phyloP scores from a whole-genome alignment of 2,329 filamentous ascomycete genomes.

The Cryphonectria radicalis region DNA sequence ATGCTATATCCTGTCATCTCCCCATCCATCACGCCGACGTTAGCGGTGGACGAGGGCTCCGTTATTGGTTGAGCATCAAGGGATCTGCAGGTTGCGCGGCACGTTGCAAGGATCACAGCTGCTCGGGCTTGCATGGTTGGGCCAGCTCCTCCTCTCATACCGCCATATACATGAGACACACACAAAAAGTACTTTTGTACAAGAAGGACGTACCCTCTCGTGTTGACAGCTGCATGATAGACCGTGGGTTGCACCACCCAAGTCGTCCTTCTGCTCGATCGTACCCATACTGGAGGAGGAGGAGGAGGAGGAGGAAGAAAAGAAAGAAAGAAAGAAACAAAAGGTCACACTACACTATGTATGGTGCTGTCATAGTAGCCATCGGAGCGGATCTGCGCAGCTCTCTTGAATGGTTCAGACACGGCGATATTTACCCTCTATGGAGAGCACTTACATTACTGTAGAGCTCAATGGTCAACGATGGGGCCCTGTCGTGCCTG shows the following conservation, averaged over 20 bases:
- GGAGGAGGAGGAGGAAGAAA: no score
- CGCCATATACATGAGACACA: no score
- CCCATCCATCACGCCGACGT: neutral
- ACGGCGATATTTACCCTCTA: neutral
- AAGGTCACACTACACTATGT: neutral
- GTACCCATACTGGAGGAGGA: no score
- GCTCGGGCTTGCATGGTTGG: neutral
- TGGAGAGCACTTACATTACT: neutral
- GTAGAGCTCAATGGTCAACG: neutral
- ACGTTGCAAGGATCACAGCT: neutral
- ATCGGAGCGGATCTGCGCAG: neutral
- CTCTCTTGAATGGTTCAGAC: neutral
- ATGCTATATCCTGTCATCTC: neutral
- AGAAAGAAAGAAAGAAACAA: neutral
- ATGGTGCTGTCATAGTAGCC: neutral
- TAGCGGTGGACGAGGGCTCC: neutral
- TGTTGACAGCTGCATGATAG: no score
- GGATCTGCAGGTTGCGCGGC: conserved; percentile 1
- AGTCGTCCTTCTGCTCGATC: no score
- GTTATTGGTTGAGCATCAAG: neutral
- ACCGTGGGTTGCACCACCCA: no score
- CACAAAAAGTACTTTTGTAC: no score
- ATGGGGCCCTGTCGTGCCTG: neutral
- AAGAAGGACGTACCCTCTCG: no score
- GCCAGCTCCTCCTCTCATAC: neutral